A percentile compares a stretch with the other conserved stretches of the same genome.
phyloP scores from a whole-genome alignment of 1,139 yeast genomes.

The Wickerhamomyces sp. region DNA sequence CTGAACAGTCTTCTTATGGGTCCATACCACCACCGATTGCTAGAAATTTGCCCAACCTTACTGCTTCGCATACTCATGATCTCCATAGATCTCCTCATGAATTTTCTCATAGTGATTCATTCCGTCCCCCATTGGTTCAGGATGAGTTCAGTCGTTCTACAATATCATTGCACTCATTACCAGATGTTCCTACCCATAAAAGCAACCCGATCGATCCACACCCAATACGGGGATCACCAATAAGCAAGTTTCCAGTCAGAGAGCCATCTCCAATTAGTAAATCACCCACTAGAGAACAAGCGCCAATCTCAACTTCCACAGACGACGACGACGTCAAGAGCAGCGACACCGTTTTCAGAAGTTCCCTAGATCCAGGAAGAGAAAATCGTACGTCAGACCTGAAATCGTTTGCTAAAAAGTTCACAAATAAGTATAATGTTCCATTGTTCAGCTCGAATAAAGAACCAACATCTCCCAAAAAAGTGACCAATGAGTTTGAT shows the following conservation, averaged over 20 bases:
- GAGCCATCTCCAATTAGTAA: neutral
- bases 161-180: conserved; percentile 16
- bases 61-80: neutral
- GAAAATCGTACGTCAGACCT: conserved; percentile 4
- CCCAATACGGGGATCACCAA: neutral
- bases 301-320: neutral
- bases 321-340: neutral
- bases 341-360: neutral
- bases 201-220: conserved; percentile 2
- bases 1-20: conserved; percentile 4
- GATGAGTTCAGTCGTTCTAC: conserved; percentile 9
- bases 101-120: conserved; percentile 3
- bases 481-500: conserved; percentile 24
- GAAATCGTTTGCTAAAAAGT: conserved; percentile 13
- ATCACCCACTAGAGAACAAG: neutral
- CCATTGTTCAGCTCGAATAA: conserved; percentile 5
- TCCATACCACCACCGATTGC: conserved; percentile 25
- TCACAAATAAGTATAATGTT: conserved; percentile 8
- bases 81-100: conserved; percentile 1
- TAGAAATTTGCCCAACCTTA: conserved; percentile 3
- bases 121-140: conserved; percentile 1
- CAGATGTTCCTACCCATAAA: conserved; percentile 18
- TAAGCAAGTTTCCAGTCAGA: neutral
- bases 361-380: conserved; percentile 4
- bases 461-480: neutral